Conservation (phyloP, 108 stramenopile species). For the Phaeodactylum tricornutum region DNA sequence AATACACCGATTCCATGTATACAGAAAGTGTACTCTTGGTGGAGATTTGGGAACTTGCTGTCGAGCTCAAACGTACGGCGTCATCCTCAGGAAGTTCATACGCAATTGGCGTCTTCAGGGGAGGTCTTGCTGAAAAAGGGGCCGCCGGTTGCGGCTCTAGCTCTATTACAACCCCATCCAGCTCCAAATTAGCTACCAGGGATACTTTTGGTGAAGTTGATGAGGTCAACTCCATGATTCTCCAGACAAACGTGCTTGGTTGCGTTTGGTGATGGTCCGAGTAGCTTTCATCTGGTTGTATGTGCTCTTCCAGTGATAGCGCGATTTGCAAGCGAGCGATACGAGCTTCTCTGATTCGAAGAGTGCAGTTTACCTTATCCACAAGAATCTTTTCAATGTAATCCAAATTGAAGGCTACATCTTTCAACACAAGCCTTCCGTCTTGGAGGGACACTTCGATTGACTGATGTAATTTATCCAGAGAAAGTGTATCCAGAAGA, state of each 20-base stretch:
- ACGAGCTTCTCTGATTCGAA: background rate
- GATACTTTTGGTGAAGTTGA: slow-evolving; percentile 21
- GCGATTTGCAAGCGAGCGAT: background rate
- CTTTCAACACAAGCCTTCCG: slow-evolving; percentile 42
- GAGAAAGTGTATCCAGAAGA: slow-evolving; percentile 34
- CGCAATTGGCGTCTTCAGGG: too few species aligned
- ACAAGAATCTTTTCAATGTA: slow-evolving; percentile 16
- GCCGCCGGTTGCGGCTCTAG: too few species aligned
- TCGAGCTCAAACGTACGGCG: too few species aligned
- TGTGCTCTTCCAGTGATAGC: background rate
- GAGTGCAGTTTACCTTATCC: background rate
- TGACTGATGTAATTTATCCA: slow-evolving; percentile 39
- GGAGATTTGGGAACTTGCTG: too few species aligned
- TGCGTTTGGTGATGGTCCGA: background rate
- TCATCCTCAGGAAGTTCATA: too few species aligned
- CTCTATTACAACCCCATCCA: slow-evolving; percentile 33
- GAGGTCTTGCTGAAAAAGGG: too few species aligned
- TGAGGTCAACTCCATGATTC: slow-evolving; percentile 29
- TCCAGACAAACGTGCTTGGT: slow-evolving; percentile 29
- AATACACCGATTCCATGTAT: slow-evolving; percentile 42
- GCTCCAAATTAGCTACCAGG: slow-evolving; percentile 27
- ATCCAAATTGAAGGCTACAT: slow-evolving; percentile 45
- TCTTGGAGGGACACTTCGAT: slow-evolving; percentile 61
- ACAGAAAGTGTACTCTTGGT: slow-evolving; percentile 26
- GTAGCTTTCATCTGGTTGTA: too few species aligned